Evolutionary conservation across 495 filamentous ascomycete genomes (phyloP).

Genomic region (Tuber aestivum): DNA sequence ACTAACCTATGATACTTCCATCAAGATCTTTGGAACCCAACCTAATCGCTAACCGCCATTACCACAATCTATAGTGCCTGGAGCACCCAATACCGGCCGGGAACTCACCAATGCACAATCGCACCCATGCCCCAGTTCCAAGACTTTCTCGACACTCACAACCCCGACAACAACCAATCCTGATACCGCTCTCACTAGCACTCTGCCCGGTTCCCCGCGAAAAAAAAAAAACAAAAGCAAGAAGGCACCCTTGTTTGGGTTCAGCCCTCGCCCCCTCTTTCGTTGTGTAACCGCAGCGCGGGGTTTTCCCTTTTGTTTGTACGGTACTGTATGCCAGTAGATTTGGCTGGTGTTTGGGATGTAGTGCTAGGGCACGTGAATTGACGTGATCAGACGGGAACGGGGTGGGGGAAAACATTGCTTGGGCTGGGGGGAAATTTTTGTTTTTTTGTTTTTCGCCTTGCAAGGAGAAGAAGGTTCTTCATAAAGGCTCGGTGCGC

Average conservation of each 20-base stretch:
- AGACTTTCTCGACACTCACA: no score
- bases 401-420: conserved; percentile 8
- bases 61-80: neutral
- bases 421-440: neutral
- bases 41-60: neutral
- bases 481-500: neutral
- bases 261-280: neutral
- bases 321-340: no score
- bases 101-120: neutral
- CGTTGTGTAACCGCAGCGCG: conserved; percentile 1
- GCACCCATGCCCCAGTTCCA: neutral
- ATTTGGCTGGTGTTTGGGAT: neutral
- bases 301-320: conserved; percentile 2
- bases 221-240: conserved; percentile 4
- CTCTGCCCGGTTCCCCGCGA: neutral
- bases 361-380: conserved; percentile 25
- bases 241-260: neutral
- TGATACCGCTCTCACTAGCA: neutral
- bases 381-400: conserved; percentile 29
- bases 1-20: no score
- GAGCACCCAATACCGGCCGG: neutral
- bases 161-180: no score
- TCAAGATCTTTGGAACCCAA: neutral
- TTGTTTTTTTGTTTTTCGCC: neutral
- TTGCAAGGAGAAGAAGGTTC: conserved; percentile 12